A percentile compares a stretch with the other conserved stretches of the same genome.
phyloP scores from a whole-genome alignment of 768 basidiomycete genomes.

The Agaricus sinodeliciosus region DNA sequence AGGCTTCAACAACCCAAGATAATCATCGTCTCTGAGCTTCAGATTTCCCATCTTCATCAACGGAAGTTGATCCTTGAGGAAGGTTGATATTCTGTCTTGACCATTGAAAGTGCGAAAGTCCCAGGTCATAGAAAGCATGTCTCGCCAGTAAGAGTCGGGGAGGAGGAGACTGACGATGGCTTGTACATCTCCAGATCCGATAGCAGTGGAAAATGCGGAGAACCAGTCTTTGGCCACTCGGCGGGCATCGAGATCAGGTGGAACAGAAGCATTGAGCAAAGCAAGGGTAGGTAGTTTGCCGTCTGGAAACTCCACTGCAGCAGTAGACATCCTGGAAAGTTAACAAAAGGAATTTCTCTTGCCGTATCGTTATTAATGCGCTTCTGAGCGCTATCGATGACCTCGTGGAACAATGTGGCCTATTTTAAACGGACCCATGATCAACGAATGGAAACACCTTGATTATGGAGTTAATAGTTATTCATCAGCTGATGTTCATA shows the following conservation, averaged over 20 bases:
- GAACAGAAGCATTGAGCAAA: slow-evolving; percentile 16
- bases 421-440: too few species aligned
- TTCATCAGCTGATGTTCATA: too few species aligned
- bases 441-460: too few species aligned
- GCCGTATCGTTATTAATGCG: too few species aligned
- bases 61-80: slow-evolving; percentile 34
- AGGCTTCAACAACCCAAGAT: slow-evolving; percentile 24
- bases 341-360: not conserved
- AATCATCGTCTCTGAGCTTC: slow-evolving; percentile 21
- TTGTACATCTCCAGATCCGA: slow-evolving; percentile 13
- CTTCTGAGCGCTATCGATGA: too few species aligned
- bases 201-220: slow-evolving; percentile 14
- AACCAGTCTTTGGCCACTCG: slow-evolving; percentile 23
- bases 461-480: too few species aligned
- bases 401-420: too few species aligned
- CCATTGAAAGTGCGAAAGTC: slow-evolving; percentile 43
- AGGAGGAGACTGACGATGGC: slow-evolving; percentile 16
- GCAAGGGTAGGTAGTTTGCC: slow-evolving; percentile 22
- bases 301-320: slow-evolving; percentile 2
- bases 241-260: slow-evolving; percentile 16
- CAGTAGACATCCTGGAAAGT: too few species aligned
- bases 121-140: slow-evolving; percentile 46
- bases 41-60: slow-evolving; percentile 21
- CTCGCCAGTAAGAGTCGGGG: slow-evolving; percentile 36
- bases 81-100: slow-evolving; percentile 24